Evolutionary conservation across 306 rosid genomes (phyloP).

Genomic region (Vachellia collinsii): DNA sequence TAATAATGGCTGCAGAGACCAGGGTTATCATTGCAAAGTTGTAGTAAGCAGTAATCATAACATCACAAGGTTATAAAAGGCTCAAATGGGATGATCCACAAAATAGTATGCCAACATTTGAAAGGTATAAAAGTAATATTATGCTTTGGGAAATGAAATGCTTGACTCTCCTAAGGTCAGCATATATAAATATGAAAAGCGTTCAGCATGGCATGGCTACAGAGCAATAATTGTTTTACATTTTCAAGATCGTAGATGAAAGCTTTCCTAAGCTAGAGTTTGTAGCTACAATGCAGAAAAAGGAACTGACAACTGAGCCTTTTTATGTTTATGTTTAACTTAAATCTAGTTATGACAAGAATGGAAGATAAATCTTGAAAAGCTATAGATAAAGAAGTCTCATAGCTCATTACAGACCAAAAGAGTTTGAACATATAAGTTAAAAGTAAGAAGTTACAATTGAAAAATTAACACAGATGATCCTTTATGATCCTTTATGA

Average conservation of each 20-base stretch:
- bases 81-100: conserved; percentile 8
- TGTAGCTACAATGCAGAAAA: neutral
- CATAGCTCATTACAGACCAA: neutral
- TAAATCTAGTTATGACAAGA: neutral
- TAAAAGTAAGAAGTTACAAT: conserved; percentile 1
- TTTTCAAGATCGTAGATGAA: neutral
- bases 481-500: neutral
- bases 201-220: neutral
- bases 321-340: neutral
- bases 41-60: neutral
- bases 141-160: neutral
- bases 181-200: neutral
- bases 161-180: neutral
- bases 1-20: neutral
- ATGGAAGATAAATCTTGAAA: neutral
- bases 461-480: neutral
- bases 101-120: neutral
- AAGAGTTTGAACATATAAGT: neutral
- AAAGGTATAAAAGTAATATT: neutral
- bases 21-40: neutral
- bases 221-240: neutral
- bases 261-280: neutral
- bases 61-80: conserved; percentile 12
- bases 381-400: neutral
- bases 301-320: neutral